Evolutionary conservation across 257 asterid genomes (phyloP).

Genomic region (Ajuga chamaepitys): DNA sequence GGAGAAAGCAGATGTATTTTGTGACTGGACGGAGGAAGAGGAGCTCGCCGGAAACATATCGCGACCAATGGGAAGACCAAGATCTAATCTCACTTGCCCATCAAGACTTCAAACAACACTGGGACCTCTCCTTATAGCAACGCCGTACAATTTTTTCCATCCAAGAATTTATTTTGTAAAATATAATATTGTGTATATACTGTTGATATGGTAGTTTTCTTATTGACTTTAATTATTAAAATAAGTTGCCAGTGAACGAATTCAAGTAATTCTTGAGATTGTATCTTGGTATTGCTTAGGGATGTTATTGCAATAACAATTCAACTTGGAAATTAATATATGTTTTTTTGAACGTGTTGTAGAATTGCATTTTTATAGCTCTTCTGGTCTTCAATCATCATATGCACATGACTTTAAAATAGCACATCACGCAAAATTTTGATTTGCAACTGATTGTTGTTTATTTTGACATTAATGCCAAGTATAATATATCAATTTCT

Average conservation of each 20-base stretch:
- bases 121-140: not conserved
- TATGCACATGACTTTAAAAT: no score
- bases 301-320: not conserved
- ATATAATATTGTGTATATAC: no score
- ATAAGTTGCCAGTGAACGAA: not conserved
- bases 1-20: conserved; percentile 74
- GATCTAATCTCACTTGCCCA: conserved; percentile 47
- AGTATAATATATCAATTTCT: no score
- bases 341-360: no score
- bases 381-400: no score
- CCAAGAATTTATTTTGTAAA: no score
- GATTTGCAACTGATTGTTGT: no score
- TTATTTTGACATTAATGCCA: no score
- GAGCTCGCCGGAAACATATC: conserved; percentile 52
- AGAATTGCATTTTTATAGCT: no score
- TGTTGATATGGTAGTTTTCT: not conserved
- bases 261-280: not conserved
- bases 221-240: not conserved
- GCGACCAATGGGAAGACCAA: conserved; percentile 81
- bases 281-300: no score
- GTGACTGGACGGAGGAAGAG: conserved; percentile 48
- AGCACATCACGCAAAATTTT: no score
- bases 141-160: no score
- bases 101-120: conserved; percentile 44
- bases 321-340: not conserved